Evolutionary conservation across 306 rosid species (phyloP).

Genomic region (Geum urbanum): DNA sequence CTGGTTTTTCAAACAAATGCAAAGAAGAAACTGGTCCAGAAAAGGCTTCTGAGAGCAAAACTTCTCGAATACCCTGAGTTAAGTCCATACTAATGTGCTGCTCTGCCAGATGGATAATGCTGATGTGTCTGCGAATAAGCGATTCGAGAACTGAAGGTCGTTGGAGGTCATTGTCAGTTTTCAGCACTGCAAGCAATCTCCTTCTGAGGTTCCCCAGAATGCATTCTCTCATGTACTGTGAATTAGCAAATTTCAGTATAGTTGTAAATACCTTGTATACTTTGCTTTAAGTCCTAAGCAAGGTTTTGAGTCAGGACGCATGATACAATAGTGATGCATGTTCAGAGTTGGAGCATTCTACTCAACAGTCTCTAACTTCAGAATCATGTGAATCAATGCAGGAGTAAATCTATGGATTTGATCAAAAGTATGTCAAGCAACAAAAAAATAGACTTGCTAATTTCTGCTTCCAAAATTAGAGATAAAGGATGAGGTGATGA

Average conservation of each 20-base stretch:
- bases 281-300: neutral
- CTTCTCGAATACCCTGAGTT: slow-evolving; percentile 92
- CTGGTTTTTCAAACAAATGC: slow-evolving; percentile 81
- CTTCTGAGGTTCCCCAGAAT: slow-evolving; percentile 96
- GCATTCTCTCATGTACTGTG: slow-evolving; percentile 99
- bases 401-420: neutral
- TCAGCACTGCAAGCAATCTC: slow-evolving; percentile 87
- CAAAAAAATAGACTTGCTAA: neutral
- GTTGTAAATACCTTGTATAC: neutral
- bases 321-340: neutral
- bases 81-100: slow-evolving; percentile 99
- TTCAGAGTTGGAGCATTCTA: neutral
- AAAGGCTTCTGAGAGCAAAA: slow-evolving; percentile 78
- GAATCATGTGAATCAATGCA: neutral
- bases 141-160: slow-evolving; percentile 90
- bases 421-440: neutral
- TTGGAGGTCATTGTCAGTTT: slow-evolving; percentile 93
- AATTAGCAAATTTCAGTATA: slow-evolving; percentile 28
- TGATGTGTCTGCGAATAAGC: slow-evolving; percentile 71
- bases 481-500: neutral
- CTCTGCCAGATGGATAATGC: slow-evolving; percentile 92
- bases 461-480: slow-evolving; percentile 1
- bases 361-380: neutral
- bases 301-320: neutral
- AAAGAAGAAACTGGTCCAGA: slow-evolving; percentile 95